Percentiles rank a stretch among this genome's conserved stretches.
Evolutionary conservation across 305 asterid species (phyloP).

Genomic region (Coffea humblotiana): DNA sequence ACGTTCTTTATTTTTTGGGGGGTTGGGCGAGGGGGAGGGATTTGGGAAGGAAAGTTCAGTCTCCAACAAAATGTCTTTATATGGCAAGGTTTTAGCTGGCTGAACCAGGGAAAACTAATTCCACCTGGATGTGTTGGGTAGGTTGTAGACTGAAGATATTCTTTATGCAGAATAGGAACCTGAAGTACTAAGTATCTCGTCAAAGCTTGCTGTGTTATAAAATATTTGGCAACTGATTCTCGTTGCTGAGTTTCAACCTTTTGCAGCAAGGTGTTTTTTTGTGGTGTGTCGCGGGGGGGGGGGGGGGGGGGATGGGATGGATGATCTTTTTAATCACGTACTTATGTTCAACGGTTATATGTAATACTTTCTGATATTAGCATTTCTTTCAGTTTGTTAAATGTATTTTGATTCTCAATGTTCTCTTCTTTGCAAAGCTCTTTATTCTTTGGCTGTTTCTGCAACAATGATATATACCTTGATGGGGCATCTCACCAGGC

Average conservation of each 20-base stretch:
- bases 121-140: slow-evolving; percentile 3
- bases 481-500: slow-evolving; percentile 8
- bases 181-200: slow-evolving; percentile 1
- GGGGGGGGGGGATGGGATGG: background rate
- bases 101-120: background rate
- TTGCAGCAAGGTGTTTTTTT: too few species aligned
- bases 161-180: background rate
- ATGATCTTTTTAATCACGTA: background rate
- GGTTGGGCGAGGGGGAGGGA: background rate
- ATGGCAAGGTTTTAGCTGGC: background rate
- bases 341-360: background rate
- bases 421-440: background rate
- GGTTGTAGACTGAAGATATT: background rate
- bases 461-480: background rate
- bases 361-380: background rate
- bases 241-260: background rate
- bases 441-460: slow-evolving; percentile 13
- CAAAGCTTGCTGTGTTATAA: slow-evolving; percentile 12
- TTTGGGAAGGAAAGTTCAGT: background rate
- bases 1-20: background rate
- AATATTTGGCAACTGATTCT: slow-evolving; percentile 3
- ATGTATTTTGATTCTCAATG: background rate
- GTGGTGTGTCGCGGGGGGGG: background rate
- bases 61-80: background rate
- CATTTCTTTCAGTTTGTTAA: background rate